phyloP scores from a whole-genome alignment of 2,329 filamentous ascomycete genomes.

The Xylariaceae sp. region DNA sequence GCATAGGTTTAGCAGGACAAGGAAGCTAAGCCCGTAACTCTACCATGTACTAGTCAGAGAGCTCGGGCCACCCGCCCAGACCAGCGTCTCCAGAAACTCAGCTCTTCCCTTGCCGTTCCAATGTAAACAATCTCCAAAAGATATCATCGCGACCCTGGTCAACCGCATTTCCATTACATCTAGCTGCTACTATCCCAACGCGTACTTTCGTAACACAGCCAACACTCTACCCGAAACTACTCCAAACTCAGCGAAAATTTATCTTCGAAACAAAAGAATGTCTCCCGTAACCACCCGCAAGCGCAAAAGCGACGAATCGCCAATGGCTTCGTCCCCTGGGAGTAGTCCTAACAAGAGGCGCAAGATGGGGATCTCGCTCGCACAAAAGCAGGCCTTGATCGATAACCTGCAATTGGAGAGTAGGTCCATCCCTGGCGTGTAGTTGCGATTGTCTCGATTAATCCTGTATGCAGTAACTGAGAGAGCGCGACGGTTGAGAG shows the following conservation, averaged over 20 bases:
- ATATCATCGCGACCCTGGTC: conserved; percentile 5
- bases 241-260: no score
- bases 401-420: conserved; percentile 88
- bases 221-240: no score
- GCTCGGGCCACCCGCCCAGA: conserved; percentile 7
- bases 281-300: conserved; percentile 29
- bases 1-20: no score
- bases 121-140: conserved; percentile 14
- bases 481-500: conserved; percentile 70
- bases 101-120: no score
- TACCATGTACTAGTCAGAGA: conserved; percentile 2
- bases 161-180: neutral
- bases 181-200: no score
- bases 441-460: conserved; percentile 1
- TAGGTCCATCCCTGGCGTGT: conserved; percentile 38
- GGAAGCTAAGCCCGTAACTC: no score
- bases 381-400: conserved; percentile 81
- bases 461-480: conserved; percentile 26
- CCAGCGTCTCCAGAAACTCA: no score
- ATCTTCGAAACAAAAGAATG: conserved; percentile 14
- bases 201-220: no score
- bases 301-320: conserved; percentile 38
- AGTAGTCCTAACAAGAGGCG: conserved; percentile 61
- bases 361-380: conserved; percentile 56
- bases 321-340: conserved; percentile 29